These are phyloP conservation scores for Coccomyxa subellipsoidea DNA, from an alignment of 163 green algal genomes.

Conservation along the genomic window DNA sequence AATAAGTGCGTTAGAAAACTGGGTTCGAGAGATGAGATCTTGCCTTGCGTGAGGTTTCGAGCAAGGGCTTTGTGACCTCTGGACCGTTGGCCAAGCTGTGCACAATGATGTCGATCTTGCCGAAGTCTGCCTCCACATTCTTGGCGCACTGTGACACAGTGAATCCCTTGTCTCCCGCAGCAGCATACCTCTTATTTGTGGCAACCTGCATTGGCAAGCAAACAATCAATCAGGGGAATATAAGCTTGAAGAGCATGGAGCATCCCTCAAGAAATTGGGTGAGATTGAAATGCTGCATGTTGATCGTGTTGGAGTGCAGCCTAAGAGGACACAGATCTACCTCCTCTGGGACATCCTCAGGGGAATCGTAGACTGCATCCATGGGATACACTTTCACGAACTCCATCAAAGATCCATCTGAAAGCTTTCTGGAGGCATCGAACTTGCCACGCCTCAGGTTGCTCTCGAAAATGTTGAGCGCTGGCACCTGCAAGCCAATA, in stretches of 20 bases:
- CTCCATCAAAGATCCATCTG: conserved; percentile 90
- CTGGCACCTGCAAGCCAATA: conserved; percentile 66
- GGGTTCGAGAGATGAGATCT: not conserved
- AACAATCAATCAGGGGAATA: not conserved
- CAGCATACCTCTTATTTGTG: conserved; percentile 96
- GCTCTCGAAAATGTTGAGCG: conserved; percentile 98
- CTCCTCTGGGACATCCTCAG: conserved; percentile 94
- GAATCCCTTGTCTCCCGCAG: conserved; percentile 64
- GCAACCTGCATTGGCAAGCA: conserved; percentile 51
- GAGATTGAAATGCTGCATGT: not conserved
- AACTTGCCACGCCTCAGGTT: conserved; percentile 91
- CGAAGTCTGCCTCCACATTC: conserved; percentile 78
- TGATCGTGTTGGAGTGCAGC: not conserved
- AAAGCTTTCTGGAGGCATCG: conserved; percentile 88
- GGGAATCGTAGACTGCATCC: conserved; percentile 96
- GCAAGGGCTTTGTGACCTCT: conserved; percentile 94
- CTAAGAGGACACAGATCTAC: conserved; percentile 34
- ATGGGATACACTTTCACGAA: conserved; percentile 96
- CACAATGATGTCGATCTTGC: conserved; percentile 95
- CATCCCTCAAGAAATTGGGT: too few relatives aligned
- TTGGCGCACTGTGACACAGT: conserved; percentile 89
- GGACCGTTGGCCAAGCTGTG: conserved; percentile 98
- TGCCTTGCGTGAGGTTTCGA: conserved; percentile 90
- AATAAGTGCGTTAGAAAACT: not conserved
- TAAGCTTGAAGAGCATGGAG: not conserved